Percentiles rank a stretch among this genome's conserved stretches.
Conservation (phyloP, 345 rosid species). For the Eucalyptus erythrocorys region DNA sequence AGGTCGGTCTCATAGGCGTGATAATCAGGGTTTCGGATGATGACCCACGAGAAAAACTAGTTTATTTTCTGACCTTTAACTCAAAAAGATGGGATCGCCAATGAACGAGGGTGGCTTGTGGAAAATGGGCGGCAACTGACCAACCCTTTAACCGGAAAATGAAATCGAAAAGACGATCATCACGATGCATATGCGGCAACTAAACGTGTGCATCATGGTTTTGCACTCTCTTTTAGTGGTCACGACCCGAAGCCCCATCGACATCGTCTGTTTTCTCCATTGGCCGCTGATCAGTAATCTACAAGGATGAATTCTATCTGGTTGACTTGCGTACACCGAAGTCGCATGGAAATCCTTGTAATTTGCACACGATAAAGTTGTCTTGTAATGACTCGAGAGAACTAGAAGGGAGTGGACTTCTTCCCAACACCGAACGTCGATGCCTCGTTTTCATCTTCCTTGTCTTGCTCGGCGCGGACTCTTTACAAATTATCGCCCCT, state of each 20-base stretch:
- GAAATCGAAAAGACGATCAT: neutral
- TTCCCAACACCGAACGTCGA: neutral
- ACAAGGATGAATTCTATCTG: neutral
- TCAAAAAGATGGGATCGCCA: neutral
- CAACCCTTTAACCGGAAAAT: neutral
- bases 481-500: neutral
- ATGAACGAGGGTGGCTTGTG: neutral
- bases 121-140: neutral
- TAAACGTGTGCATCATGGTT: neutral
- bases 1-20: neutral
- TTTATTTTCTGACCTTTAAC: neutral
- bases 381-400: neutral
- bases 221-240: neutral
- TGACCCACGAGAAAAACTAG: neutral
- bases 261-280: neutral
- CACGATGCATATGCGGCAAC: neutral
- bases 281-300: neutral
- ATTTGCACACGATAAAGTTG: neutral
- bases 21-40: neutral
- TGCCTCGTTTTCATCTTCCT: neutral
- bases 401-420: neutral
- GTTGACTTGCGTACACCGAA: neutral
- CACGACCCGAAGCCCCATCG: neutral
- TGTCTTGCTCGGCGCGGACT: neutral
- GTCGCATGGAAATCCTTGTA: neutral